Evolutionary conservation across 225 moss, liverwort and hornwort genomes (phyloP).

Genomic region (Anthoceros angustus): DNA sequence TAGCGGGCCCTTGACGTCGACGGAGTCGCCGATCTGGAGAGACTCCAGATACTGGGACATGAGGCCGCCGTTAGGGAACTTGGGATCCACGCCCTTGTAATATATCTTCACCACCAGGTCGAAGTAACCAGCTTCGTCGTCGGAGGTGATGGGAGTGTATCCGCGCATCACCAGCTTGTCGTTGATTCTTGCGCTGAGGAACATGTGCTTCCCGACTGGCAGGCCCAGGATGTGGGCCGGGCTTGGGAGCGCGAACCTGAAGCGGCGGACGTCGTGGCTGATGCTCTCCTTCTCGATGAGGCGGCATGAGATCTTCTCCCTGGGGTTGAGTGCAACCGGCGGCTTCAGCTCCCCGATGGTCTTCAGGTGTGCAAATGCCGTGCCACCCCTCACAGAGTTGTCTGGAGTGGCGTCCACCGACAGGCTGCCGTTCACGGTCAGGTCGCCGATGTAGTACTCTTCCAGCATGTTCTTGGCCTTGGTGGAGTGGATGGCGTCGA

Average conservation of each 20-base stretch:
- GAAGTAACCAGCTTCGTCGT: slow-evolving; percentile 61
- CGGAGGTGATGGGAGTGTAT: slow-evolving; percentile 65
- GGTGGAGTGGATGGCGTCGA: slow-evolving; percentile 84
- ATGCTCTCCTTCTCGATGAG: slow-evolving; percentile 47
- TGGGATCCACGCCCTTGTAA: slow-evolving; percentile 16
- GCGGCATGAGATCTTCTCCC: slow-evolving; percentile 36
- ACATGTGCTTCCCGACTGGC: slow-evolving; percentile 68
- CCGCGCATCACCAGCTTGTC: slow-evolving; percentile 74
- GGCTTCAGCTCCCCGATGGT: slow-evolving; percentile 2
- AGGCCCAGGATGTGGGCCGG: slow-evolving; percentile 57
- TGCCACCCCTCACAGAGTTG: slow-evolving; percentile 7
- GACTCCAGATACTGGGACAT: slow-evolving; percentile 61
- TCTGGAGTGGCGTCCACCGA: slow-evolving; percentile 16
- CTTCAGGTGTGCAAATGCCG: slow-evolving; percentile 8
- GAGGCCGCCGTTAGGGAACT: slow-evolving; percentile 53
- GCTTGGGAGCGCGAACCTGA: slow-evolving; percentile 61
- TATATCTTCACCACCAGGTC: slow-evolving; percentile 85
- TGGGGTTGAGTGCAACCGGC: slow-evolving; percentile 56
- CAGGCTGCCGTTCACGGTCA: slow-evolving; percentile 11
- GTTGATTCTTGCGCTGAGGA: slow-evolving; percentile 45
- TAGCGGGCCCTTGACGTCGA: slow-evolving; percentile 55
- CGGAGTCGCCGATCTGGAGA: slow-evolving; percentile 37
- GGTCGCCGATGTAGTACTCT: slow-evolving; percentile 61
- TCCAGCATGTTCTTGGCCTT: slow-evolving; percentile 80
- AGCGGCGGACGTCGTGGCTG: slow-evolving; percentile 48